Base-by-base conservation (phyloP, 1,284 basidiomycete genomes). In the Volvariella surrecta region DNA sequence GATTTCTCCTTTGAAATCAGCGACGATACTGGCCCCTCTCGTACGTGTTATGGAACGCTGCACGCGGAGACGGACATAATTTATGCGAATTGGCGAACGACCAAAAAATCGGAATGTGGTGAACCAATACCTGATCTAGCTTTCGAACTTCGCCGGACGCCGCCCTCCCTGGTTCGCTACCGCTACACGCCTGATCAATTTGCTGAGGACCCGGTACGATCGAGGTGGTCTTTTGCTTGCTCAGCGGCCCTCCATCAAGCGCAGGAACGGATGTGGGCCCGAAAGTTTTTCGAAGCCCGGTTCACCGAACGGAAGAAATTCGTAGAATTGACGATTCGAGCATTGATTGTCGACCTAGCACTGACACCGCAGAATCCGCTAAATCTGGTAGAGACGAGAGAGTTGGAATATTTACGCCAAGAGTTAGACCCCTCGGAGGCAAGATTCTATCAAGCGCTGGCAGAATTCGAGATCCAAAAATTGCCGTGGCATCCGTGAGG, bases 401-500 rank as follows among this genome's bases (percentile, higher is more conserved):
- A 60, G 42, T 46, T 60, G 22, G 57, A 60, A 15, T 54, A 52
- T 46, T 50, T 63, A 20, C 45, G 58, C 38, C 51, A 55, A 34
- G 52, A 56, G 19, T 44, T 61, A 19, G 54, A 60, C 37, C 61
- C 61, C 21, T 56, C 58, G 15, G 58, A 62, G 38, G 61, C 59
- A 20, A 52, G 61, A 11, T 60, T 63, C 41, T 63, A 62, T 44
- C 57, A 60, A 40, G 57, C 60, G 0, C 39, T 62, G 10, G 57
- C 56, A 28, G 50, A 55, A 18, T 62, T 61, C 34, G 58, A 63
- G 43, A 58, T 61, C 28, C 60, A 59, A 38, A 58, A 61, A 40
- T 48, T 61, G 8, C 58, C 58, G 24, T 61, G 58, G 57, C 61
- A 63, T 47, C 58, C 59, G 61, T 62, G 47, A 39, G 59, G 55